Evolutionary conservation across 2,329 filamentous ascomycete species (phyloP), one percentile per base, ranked within the genome.

Genomic region (Domatiomyces catenatus): DNA sequence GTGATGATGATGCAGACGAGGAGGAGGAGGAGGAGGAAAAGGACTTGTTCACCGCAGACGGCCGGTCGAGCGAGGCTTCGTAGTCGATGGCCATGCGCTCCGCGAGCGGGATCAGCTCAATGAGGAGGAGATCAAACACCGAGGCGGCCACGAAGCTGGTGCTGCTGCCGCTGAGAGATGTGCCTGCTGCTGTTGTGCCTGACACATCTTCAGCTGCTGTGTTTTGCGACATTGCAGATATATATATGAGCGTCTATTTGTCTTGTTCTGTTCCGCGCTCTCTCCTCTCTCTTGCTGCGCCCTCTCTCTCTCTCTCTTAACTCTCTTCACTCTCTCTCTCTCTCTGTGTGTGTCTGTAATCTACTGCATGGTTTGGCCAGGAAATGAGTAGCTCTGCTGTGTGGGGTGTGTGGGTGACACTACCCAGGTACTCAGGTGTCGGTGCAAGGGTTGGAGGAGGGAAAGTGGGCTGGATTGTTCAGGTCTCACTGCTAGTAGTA

Each of bases 61-160:
- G 56, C 12, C 51, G 39, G 32, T 60, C 58, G 19, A 60, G 52
- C 12, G 56, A 58, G 10, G 58, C 58, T 50, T 60, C 58, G 51
- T 56, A 60, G 19, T 54, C 48, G 19, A 81, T 78, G 19, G 86
- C 82, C 55, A 96, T 76, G 57, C 92, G 81, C 67, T 93, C 87
- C 4, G 90, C 86, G 73, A 96, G 83, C 42, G 92, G 92, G 15
- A 98, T 92, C 50, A 98, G 79, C 71, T 98, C 92, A 64, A 96
- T 96, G 60, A 98, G 79, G 51, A 98, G 79, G 60, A 98, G 84
- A 68, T 98, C 92, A 61, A 98, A 80, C 65, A 85, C 88, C 46
- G 90, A 92, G 51, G 83, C 80, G 70, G 79, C 83, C 60, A 95
- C 75, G 69, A 89, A 85, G 32, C 12, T 39, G 32, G 10, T 39